Base-by-base conservation (phyloP, 306 rosid genomes). In the Sindora glabra region DNA sequence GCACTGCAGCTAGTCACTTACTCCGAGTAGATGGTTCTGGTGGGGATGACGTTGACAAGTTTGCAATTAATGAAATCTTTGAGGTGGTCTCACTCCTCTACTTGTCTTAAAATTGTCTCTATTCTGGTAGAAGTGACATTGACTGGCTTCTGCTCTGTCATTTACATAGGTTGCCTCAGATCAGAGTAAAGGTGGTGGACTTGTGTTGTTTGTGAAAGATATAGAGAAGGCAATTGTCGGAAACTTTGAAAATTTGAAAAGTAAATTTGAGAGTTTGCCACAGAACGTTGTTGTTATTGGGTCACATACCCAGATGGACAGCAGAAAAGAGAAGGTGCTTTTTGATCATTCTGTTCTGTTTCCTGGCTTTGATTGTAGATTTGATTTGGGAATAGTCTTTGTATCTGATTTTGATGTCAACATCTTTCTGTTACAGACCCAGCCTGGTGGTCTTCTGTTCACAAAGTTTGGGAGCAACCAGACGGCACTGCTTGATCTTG, bases 401-500 rank as follows among this genome's bases (percentile, higher is more conserved):
- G 63, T 44, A 54, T 9, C 21, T 48, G 64, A 63, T 41, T n/a
- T 71, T 58, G 54, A 65, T 67, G 33, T 21, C 23, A n/a, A 37
- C 19, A 11, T 64, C 30, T 52, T 34, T 19, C 22, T 67, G 41
- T 72, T 74, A 10, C 85, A 92, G 98, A 70, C 83, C 48, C 96
- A 83, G 54, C 81, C 89, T 23, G 92, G 95, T 39, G 83, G 96
- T 50, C 89, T 88, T 76, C 63, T 85, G 71, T 92, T 92, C 57
- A 91, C 96, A 0, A 91, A 91, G 69, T 83, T 85, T 12, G 96
- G 98, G 69, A 74, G 87, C 75, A 88, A 77, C 73, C 96, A 88
- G 74, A 82, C 98, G 4, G 89, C 98, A n/a, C 75, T 88, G 21
- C 90, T 92, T 69, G 98, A 92, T 84, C 95, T 91, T 77, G 89